phyloP scores from a whole-genome alignment of 768 basidiomycete genomes.

The Russula foetens region DNA sequence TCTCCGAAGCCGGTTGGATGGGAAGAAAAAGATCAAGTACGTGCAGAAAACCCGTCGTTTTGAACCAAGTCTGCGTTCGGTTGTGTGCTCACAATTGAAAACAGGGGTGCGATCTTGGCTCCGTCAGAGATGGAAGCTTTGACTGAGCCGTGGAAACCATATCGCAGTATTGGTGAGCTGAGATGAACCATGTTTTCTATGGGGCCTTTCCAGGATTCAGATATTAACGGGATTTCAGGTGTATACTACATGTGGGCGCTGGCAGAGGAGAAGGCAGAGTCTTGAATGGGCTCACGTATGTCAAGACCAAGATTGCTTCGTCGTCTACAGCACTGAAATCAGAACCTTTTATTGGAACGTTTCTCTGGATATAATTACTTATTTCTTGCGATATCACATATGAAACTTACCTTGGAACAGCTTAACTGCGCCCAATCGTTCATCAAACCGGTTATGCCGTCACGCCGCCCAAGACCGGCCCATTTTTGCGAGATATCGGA shows the following conservation, averaged over 20 bases:
- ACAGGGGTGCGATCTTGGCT: slow-evolving; percentile 64
- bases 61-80: background rate
- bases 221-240: slow-evolving; percentile 31
- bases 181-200: background rate
- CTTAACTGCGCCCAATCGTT: no score
- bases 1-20: slow-evolving; percentile 52
- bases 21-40: slow-evolving; percentile 70
- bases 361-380: background rate
- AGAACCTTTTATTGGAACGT: background rate
- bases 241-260: slow-evolving; percentile 89
- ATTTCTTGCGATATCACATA: background rate
- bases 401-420: background rate
- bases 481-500: background rate
- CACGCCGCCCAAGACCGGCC: background rate
- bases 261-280: slow-evolving; percentile 32
- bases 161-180: slow-evolving; percentile 63
- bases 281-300: background rate
- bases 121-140: slow-evolving; percentile 76
- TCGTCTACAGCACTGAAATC: background rate
- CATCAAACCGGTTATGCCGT: background rate
- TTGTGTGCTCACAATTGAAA: background rate
- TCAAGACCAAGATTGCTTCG: background rate
- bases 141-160: slow-evolving; percentile 73
- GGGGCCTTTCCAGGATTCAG: background rate
- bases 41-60: slow-evolving; percentile 18